A percentile compares a stretch with the other conserved stretches of the same genome.
Evolutionary conservation across 2,329 filamentous ascomycete genomes (phyloP).

Genomic region (Colletotrichum sp.): DNA sequence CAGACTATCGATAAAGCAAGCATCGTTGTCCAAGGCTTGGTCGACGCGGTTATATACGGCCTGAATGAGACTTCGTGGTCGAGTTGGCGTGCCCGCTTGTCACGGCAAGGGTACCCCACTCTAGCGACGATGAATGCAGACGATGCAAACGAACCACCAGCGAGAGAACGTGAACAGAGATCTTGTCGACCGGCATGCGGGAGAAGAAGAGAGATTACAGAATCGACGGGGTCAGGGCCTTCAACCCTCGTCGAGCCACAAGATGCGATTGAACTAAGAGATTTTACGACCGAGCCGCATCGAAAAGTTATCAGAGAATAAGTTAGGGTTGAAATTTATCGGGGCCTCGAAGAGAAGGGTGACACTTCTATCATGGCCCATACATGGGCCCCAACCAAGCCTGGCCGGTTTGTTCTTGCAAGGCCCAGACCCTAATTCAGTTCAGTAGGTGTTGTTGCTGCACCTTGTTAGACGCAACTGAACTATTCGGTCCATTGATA

Average conservation of each 20-base stretch:
- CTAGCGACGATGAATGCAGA: background rate
- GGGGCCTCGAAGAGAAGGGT: background rate
- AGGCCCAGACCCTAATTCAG: background rate
- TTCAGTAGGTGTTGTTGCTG: background rate
- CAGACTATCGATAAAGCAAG: conserved; percentile 42
- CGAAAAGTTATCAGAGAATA: background rate
- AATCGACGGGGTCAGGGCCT: background rate
- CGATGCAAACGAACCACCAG: background rate
- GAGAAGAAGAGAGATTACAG: background rate
- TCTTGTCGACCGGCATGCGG: background rate
- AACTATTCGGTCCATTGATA: background rate
- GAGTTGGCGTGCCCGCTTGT: conserved; percentile 1
- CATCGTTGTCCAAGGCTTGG: conserved; percentile 44
- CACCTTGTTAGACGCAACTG: background rate
- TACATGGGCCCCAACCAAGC: background rate
- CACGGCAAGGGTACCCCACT: background rate
- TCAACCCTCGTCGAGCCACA: background rate
- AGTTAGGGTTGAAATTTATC: background rate
- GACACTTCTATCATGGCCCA: background rate
- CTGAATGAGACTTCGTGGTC: conserved; percentile 8
- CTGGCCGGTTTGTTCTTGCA: background rate
- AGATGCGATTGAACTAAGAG: background rate
- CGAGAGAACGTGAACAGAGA: background rate
- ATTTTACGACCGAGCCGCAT: background rate
- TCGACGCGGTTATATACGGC: conserved; percentile 46